Evolutionary conservation across 2,329 filamentous ascomycete species (phyloP).

Genomic region (Verticillium nubilum): DNA sequence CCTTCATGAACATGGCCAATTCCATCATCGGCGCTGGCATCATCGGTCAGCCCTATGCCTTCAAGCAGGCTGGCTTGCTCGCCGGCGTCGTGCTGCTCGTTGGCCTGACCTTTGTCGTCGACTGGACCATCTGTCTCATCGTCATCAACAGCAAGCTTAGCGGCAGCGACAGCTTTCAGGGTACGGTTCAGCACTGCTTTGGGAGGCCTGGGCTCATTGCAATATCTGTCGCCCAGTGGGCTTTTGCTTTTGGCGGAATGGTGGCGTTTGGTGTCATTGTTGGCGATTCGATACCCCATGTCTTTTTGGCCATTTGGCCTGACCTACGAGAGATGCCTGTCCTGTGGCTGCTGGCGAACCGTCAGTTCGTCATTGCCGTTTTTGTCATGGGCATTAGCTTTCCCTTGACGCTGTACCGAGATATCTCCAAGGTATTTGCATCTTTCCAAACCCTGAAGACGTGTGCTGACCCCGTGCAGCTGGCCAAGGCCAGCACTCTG

Average conservation of each 20-base stretch:
- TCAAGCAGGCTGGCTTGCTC: conserved; percentile 81
- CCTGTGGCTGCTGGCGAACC: conserved; percentile 74
- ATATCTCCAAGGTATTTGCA: conserved; percentile 82
- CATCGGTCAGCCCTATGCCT: conserved; percentile 89
- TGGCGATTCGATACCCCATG: conserved; percentile 91
- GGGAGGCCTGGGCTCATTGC: conserved; percentile 82
- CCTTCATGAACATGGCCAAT: conserved; percentile 99
- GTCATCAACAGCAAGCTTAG: conserved; percentile 97
- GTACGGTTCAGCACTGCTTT: conserved; percentile 94
- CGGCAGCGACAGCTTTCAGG: conserved; percentile 89
- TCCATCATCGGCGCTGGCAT: conserved; percentile 82
- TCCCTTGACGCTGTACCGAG: conserved; percentile 86
- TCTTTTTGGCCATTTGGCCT: conserved; percentile 78
- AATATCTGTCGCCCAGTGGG: conserved; percentile 88
- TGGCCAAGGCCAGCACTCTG: conserved; percentile 92
- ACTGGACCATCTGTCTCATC: conserved; percentile 97
- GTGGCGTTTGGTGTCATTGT: conserved; percentile 97
- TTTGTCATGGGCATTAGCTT: conserved; percentile 84
- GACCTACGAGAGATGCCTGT: conserved; percentile 66
- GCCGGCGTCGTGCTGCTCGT: conserved; percentile 76
- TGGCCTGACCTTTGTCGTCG: conserved; percentile 73
- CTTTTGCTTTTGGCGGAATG: conserved; percentile 98
- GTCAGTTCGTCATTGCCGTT: conserved; percentile 79
- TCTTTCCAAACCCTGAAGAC: neutral
- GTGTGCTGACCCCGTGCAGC: conserved; percentile 38